These are phyloP conservation scores for Byssoonygena ceratinophila DNA, from an alignment of 2,329 filamentous ascomycete genomes.

Conservation along the genomic window DNA sequence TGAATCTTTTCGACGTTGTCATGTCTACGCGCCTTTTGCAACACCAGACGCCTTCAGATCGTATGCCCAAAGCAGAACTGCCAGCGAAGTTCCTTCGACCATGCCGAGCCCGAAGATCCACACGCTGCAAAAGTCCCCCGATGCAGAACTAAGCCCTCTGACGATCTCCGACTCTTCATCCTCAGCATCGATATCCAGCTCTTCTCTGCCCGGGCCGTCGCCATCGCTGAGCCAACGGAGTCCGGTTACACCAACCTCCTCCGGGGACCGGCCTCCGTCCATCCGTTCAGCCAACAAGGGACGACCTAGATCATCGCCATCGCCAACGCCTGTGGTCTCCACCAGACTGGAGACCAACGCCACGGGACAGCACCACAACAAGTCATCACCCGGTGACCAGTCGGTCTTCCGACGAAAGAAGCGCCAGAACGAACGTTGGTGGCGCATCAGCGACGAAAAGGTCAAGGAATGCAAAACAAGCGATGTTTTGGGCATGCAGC, in stretches of 20 bases:
- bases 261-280: slow-evolving; percentile 16
- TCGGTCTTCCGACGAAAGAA: slow-evolving; percentile 39
- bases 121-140: slow-evolving; percentile 26
- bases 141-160: slow-evolving; percentile 23
- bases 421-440: slow-evolving; percentile 68
- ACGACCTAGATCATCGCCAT: slow-evolving; percentile 3
- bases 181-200: slow-evolving; percentile 27
- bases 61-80: slow-evolving; percentile 54
- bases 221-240: slow-evolving; percentile 6
- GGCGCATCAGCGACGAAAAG: slow-evolving; percentile 96
- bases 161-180: slow-evolving; percentile 26
- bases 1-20: slow-evolving; percentile 86
- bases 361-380: slow-evolving; percentile 14
- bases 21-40: slow-evolving; percentile 65
- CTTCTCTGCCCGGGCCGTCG: slow-evolving; percentile 20
- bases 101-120: slow-evolving; percentile 41
- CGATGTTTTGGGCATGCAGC: slow-evolving; percentile 86
- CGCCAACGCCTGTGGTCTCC: not conserved
- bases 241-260: slow-evolving; percentile 10
- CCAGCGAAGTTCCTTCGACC: slow-evolving; percentile 44
- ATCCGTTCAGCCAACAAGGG: not conserved
- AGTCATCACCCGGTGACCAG: not conserved
- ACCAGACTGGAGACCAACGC: slow-evolving; percentile 1
- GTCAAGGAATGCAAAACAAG: slow-evolving; percentile 86
- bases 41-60: slow-evolving; percentile 70